Evolutionary conservation across 1,139 yeast genomes (phyloP).

Genomic region (Kurtzmaniella natalensis): DNA sequence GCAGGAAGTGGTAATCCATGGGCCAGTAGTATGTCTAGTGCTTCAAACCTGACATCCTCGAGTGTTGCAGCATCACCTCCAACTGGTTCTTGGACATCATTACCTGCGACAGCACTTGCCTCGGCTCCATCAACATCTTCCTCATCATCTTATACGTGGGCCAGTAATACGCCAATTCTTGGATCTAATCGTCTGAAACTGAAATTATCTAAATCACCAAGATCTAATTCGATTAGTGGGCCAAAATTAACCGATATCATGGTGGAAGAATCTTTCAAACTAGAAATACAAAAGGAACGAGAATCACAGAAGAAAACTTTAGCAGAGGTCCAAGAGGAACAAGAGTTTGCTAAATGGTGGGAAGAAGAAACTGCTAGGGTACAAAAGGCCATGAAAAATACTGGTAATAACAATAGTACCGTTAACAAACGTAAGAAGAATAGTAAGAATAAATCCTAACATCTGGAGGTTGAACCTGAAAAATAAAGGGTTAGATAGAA

Average conservation of each 20-base stretch:
- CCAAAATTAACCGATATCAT: slow-evolving; percentile 35
- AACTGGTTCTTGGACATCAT: too few relatives aligned
- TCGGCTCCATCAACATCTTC: too few relatives aligned
- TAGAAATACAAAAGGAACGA: slow-evolving; percentile 30
- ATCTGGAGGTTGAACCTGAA: slow-evolving; percentile 4
- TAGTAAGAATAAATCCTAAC: slow-evolving; percentile 4
- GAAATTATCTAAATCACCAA: not conserved
- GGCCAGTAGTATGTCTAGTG: not conserved
- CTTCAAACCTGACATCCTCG: not conserved
- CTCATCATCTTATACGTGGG: slow-evolving; percentile 3
- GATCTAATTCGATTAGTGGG: not conserved
- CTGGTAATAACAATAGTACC: not conserved
- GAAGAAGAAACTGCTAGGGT: slow-evolving; percentile 61
- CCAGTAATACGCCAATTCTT: slow-evolving; percentile 3
- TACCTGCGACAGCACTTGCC: too few relatives aligned
- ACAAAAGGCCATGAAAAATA: slow-evolving; percentile 32
- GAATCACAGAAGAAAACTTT: slow-evolving; percentile 39
- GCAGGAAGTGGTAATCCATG: slow-evolving; percentile 2
- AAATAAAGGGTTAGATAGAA: not conserved
- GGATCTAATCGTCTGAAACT: slow-evolving; percentile 2
- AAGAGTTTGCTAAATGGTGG: slow-evolving; percentile 83
- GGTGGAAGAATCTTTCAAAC: slow-evolving; percentile 45
- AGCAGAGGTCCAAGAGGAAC: slow-evolving; percentile 72
- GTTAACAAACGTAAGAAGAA: slow-evolving; percentile 3
- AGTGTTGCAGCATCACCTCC: not conserved